Conservation (phyloP, 805 yeast species). For the Pichia heedii region DNA sequence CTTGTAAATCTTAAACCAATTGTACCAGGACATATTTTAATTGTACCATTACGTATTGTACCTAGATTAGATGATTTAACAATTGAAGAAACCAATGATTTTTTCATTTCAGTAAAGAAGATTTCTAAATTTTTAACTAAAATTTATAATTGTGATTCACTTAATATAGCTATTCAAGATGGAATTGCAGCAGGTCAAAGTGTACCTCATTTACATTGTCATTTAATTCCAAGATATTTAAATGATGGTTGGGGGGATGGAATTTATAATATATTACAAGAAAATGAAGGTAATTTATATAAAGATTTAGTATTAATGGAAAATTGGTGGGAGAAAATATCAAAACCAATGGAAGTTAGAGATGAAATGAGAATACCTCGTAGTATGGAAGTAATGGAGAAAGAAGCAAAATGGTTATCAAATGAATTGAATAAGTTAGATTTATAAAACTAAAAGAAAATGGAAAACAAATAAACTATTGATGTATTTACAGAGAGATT, state of each 20-base stretch:
- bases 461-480: too few relatives aligned
- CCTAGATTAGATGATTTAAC: slow-evolving; percentile 61
- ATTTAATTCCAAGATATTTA: slow-evolving; percentile 76
- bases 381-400: slow-evolving; percentile 52
- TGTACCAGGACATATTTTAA: slow-evolving; percentile 87
- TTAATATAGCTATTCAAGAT: slow-evolving; percentile 91
- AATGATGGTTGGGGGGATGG: slow-evolving; percentile 57
- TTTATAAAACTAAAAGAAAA: too few relatives aligned
- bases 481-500: too few relatives aligned
- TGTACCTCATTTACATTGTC: slow-evolving; percentile 94
- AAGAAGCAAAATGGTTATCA: slow-evolving; percentile 57
- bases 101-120: slow-evolving; percentile 64
- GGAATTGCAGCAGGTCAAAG: slow-evolving; percentile 95
- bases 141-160: slow-evolving; percentile 67
- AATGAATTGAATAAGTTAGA: slow-evolving; percentile 29
- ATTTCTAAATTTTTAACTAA: slow-evolving; percentile 59
- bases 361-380: slow-evolving; percentile 54
- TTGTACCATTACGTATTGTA: slow-evolving; percentile 73
- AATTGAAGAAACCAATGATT: slow-evolving; percentile 65
- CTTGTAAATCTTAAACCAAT: slow-evolving; percentile 87
- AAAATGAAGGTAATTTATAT: slow-evolving; percentile 37
- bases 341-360: slow-evolving; percentile 24
- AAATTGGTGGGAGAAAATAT: slow-evolving; percentile 24
- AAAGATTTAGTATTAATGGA: not conserved
- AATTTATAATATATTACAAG: slow-evolving; percentile 59